phyloP scores from a whole-genome alignment of 2,329 filamentous ascomycete genomes.

The Colletotrichum lindemuthianum region DNA sequence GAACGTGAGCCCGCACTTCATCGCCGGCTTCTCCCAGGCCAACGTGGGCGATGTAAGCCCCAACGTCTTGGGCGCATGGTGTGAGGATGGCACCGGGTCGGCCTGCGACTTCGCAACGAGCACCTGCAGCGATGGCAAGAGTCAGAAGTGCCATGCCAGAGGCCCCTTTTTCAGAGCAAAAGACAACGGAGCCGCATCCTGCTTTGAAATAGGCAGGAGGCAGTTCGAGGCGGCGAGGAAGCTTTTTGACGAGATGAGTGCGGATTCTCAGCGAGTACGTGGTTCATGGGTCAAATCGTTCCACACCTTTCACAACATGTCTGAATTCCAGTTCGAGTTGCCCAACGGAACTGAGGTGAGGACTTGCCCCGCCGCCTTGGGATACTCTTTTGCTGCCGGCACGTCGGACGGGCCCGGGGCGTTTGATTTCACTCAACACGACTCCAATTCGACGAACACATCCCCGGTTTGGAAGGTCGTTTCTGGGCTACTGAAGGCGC shows the following conservation, averaged over 20 bases:
- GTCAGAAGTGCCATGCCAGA: conserved; percentile 74
- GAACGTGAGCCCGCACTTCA: conserved; percentile 72
- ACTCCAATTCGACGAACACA: conserved; percentile 72
- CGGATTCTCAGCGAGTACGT: conserved; percentile 59
- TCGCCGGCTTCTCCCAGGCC: conserved; percentile 90
- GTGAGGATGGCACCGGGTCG: conserved; percentile 80
- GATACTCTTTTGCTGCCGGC: conserved; percentile 89
- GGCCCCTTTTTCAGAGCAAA: conserved; percentile 73
- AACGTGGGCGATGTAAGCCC: conserved; percentile 92
- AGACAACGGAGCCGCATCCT: conserved; percentile 79
- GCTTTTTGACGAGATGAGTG: conserved; percentile 44
- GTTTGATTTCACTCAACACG: conserved; percentile 90
- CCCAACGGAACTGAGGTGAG: conserved; percentile 75
- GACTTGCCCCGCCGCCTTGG: conserved; percentile 87
- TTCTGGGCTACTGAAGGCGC: conserved; percentile 74
- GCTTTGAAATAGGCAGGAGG: conserved; percentile 76
- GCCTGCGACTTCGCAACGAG: conserved; percentile 79
- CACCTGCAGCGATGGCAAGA: conserved; percentile 76
- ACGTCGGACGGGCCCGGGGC: conserved; percentile 89
- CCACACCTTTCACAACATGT: conserved; percentile 84
- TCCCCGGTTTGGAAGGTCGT: conserved; percentile 85
- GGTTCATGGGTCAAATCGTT: conserved; percentile 78
- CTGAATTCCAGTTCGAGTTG: conserved; percentile 76
- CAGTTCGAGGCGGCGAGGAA: conserved; percentile 71
- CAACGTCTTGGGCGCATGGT: conserved; percentile 85